phyloP scores from a whole-genome alignment of 2,329 filamentous ascomycete genomes.

The Colletotrichum siamense region DNA sequence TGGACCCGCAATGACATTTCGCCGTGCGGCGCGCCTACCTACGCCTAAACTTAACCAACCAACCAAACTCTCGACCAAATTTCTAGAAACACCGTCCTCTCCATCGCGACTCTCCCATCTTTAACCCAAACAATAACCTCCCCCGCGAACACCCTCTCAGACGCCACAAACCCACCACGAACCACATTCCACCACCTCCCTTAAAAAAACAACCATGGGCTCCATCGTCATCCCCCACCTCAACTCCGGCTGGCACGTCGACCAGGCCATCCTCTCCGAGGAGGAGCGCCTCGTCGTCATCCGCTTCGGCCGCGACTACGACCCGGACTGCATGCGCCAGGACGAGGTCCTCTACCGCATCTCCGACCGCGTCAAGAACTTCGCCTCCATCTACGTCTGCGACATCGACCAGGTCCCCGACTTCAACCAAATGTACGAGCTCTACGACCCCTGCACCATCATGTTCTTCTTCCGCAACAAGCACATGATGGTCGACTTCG shows the following conservation, averaged over 20 bases:
- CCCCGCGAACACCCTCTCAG: not conserved
- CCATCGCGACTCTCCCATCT: not conserved
- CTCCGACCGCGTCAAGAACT: slow-evolving; percentile 92
- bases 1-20: slow-evolving; percentile 19
- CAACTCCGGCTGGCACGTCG: slow-evolving; percentile 91
- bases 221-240: slow-evolving; percentile 94
- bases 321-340: slow-evolving; percentile 76
- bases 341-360: slow-evolving; percentile 96
- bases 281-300: slow-evolving; percentile 90
- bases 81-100: slow-evolving; percentile 2
- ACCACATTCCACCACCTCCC: not conserved
- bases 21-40: not conserved
- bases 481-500: slow-evolving; percentile 98
- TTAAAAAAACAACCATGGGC: slow-evolving; percentile 53
- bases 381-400: slow-evolving; percentile 91
- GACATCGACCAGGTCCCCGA: slow-evolving; percentile 90
- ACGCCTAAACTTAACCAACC: not conserved
- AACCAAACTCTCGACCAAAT: not conserved
- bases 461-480: slow-evolving; percentile 99
- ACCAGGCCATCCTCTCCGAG: slow-evolving; percentile 56
- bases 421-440: slow-evolving; percentile 79
- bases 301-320: slow-evolving; percentile 81
- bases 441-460: slow-evolving; percentile 90
- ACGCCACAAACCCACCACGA: not conserved
- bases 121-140: not conserved